Conservation (phyloP, 192 early-diverging fungal species). For the Mortierella alpina region DNA sequence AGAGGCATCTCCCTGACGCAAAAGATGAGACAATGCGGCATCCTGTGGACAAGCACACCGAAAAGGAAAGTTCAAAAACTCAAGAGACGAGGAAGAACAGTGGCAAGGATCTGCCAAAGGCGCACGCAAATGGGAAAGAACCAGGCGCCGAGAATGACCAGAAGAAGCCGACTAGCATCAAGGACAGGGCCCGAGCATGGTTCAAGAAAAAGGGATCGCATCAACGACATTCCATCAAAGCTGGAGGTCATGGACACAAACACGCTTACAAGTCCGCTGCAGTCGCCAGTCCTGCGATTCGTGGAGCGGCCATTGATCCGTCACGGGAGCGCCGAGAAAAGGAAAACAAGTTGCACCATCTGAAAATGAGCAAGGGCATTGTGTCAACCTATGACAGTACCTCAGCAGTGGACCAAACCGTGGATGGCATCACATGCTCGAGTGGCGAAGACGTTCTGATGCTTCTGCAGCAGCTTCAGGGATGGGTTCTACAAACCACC, state of each 20-base stretch:
- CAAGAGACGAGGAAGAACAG: too few species aligned
- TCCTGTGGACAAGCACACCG: too few species aligned
- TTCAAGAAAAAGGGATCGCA: constrained; percentile 18
- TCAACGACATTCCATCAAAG: constrained; percentile 21
- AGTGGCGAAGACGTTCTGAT: constrained; percentile 34
- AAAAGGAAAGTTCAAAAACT: too few species aligned
- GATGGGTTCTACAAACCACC: constrained; percentile 21
- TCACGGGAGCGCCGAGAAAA: background rate
- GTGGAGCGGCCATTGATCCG: background rate
- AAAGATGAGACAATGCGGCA: too few species aligned
- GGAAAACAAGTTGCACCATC: background rate
- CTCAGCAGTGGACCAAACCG: constrained; percentile 11
- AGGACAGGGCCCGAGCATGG: constrained; percentile 4
- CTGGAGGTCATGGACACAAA: background rate
- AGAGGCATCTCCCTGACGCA: too few species aligned
- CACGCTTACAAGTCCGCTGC: background rate
- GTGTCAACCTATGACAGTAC: constrained; percentile 26
- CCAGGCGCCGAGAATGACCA: background rate
- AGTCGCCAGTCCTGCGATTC: background rate
- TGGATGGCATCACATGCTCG: constrained; percentile 48
- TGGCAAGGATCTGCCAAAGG: too few species aligned
- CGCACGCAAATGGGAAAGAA: background rate
- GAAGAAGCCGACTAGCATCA: background rate
- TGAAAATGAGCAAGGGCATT: constrained; percentile 23
- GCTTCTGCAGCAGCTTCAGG: constrained; percentile 18